phyloP scores from a whole-genome alignment of 164 flowering plant genomes.

The Hamamelis virginiana region DNA sequence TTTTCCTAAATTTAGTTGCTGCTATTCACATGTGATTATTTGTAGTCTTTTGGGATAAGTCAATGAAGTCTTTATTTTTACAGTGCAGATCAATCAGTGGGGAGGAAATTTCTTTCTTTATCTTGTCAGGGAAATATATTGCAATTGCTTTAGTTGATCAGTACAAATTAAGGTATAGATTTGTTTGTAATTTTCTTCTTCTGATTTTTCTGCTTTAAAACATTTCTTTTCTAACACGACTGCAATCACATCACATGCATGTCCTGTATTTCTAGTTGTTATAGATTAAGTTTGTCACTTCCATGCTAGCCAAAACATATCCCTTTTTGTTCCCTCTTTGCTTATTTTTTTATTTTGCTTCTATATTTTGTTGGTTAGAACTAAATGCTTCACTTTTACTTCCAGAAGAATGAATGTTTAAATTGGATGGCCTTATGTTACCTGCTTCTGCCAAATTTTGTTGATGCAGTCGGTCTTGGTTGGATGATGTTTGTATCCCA shows the following conservation, averaged over 20 bases:
- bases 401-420: not conserved
- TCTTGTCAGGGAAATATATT: constrained; percentile 75
- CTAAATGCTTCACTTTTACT: not conserved
- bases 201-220: too few species aligned
- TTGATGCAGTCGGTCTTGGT: constrained; percentile 51
- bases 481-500: constrained; percentile 49
- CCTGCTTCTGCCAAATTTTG: constrained; percentile 8
- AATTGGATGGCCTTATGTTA: not conserved
- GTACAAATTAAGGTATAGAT: constrained; percentile 59
- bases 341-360: not conserved
- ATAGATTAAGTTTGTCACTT: not conserved
- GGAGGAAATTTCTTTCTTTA: constrained; percentile 63
- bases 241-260: too few species aligned
- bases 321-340: not conserved
- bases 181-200: not conserved
- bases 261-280: too few species aligned
- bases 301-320: not conserved
- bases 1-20: not conserved
- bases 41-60: constrained; percentile 3
- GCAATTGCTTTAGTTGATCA: constrained; percentile 96
- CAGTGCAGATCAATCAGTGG: constrained; percentile 87
- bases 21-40: not conserved
- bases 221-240: too few species aligned
- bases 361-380: not conserved
- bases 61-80: constrained; percentile 32